Evolutionary conservation across 2,329 filamentous ascomycete species (phyloP).

Genomic region (Penicillium sp.): DNA sequence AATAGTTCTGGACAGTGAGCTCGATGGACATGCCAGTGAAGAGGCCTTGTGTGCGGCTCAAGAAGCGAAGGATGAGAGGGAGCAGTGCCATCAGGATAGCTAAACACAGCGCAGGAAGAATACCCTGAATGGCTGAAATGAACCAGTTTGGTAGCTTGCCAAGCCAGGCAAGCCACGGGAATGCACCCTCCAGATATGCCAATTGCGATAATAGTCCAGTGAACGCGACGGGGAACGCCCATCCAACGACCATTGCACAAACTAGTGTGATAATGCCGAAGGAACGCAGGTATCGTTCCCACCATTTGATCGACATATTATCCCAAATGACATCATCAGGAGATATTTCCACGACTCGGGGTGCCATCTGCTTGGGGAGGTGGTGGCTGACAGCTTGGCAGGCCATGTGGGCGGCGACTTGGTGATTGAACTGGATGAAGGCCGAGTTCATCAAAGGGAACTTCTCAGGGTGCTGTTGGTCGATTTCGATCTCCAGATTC

Average conservation of each 20-base stretch:
- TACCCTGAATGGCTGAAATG: constrained; percentile 74
- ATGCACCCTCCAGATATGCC: constrained; percentile 63
- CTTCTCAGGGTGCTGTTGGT: constrained; percentile 79
- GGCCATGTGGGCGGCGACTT: constrained; percentile 96
- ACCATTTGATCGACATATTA: constrained; percentile 95
- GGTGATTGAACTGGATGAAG: constrained; percentile 98
- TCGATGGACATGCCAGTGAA: constrained; percentile 78
- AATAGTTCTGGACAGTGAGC: constrained; percentile 85
- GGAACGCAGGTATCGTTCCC: constrained; percentile 77
- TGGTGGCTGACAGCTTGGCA: constrained; percentile 91
- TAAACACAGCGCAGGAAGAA: constrained; percentile 76
- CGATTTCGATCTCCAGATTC: constrained; percentile 87
- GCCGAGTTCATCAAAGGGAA: constrained; percentile 94
- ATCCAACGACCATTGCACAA: constrained; percentile 75
- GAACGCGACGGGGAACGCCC: constrained; percentile 87
- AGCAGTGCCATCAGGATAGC: constrained; percentile 76
- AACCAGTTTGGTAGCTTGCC: constrained; percentile 59
- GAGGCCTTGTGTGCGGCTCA: constrained; percentile 72
- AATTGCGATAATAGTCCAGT: constrained; percentile 81
- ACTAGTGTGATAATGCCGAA: constrained; percentile 65
- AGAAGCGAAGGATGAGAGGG: constrained; percentile 72
- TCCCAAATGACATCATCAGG: constrained; percentile 94
- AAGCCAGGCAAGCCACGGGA: constrained; percentile 71
- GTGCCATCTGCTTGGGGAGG: constrained; percentile 88
- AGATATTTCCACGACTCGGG: constrained; percentile 87